These are phyloP conservation scores for Colletotrichum sp. DNA, from an alignment of 2,329 filamentous ascomycete species.

Conservation along the genomic window DNA sequence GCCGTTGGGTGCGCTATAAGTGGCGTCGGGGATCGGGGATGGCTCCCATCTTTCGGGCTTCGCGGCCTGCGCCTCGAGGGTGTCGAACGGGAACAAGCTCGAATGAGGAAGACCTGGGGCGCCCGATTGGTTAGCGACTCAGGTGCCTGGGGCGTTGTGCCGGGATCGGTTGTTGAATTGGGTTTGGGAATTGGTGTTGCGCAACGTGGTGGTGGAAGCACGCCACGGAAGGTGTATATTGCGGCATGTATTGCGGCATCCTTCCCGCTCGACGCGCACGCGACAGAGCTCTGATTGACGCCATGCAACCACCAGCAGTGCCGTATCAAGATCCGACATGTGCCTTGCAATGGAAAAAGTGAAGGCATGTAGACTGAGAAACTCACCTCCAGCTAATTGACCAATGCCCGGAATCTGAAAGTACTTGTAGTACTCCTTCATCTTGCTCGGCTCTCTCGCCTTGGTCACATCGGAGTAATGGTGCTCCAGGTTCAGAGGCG, in stretches of 20 bases:
- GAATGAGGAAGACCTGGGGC: constrained; percentile 76
- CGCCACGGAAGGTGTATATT: constrained; percentile 13
- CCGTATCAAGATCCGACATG: not conserved
- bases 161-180: not conserved
- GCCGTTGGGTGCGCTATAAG: constrained; percentile 41
- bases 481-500: constrained; percentile 78
- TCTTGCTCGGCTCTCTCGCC: constrained; percentile 65
- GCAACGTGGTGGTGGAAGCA: not conserved
- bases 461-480: constrained; percentile 76
- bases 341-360: not conserved
- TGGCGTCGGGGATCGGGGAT: constrained; percentile 53
- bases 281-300: not conserved
- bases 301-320: not conserved
- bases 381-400: constrained; percentile 66
- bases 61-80: constrained; percentile 81
- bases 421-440: constrained; percentile 89
- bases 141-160: not conserved
- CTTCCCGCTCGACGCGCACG: not conserved
- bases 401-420: constrained; percentile 69
- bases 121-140: not conserved
- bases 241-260: constrained; percentile 18
- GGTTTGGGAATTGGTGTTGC: not conserved
- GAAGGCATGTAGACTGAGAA: not conserved
- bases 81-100: constrained; percentile 88
- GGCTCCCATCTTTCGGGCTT: constrained; percentile 76